Percentiles rank a stretch among this genome's conserved stretches.
These are phyloP conservation scores for Taphrina wiesneri DNA, from an alignment of 1,139 yeast species.

Conservation along the genomic window DNA sequence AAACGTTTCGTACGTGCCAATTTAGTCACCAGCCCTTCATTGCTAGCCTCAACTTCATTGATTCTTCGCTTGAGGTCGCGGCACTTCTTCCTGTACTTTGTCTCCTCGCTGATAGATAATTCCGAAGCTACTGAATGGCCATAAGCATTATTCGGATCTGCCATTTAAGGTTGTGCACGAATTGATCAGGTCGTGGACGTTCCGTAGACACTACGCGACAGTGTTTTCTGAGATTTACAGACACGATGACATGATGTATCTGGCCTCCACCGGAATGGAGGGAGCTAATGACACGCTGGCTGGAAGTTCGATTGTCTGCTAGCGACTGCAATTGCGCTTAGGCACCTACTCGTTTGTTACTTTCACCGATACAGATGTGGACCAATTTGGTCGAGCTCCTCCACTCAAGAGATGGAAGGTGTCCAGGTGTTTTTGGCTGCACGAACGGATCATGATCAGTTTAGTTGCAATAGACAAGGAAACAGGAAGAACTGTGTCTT, in stretches of 20 bases:
- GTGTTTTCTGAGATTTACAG: too few species aligned
- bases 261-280: too few species aligned
- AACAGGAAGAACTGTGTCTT: too few species aligned
- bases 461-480: too few species aligned
- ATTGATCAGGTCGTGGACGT: not conserved
- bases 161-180: not conserved
- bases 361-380: not conserved
- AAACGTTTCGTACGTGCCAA: conserved; percentile 75
- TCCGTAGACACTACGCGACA: too few species aligned
- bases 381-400: not conserved
- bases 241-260: too few species aligned
- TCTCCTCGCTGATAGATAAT: conserved; percentile 41
- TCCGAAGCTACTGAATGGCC: not conserved
- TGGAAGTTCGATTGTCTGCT: not conserved
- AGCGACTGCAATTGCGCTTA: not conserved
- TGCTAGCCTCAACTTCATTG: conserved; percentile 72
- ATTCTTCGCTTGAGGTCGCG: conserved; percentile 71
- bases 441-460: too few species aligned
- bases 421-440: not conserved
- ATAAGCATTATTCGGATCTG: conserved; percentile 19
- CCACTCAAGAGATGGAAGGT: not conserved
- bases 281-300: too few species aligned
- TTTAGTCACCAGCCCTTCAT: conserved; percentile 75
- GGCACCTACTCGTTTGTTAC: not conserved
- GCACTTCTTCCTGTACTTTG: conserved; percentile 59